Evolutionary conservation across 2,329 filamentous ascomycete species (phyloP).

Genomic region (Botrytis squamosa): DNA sequence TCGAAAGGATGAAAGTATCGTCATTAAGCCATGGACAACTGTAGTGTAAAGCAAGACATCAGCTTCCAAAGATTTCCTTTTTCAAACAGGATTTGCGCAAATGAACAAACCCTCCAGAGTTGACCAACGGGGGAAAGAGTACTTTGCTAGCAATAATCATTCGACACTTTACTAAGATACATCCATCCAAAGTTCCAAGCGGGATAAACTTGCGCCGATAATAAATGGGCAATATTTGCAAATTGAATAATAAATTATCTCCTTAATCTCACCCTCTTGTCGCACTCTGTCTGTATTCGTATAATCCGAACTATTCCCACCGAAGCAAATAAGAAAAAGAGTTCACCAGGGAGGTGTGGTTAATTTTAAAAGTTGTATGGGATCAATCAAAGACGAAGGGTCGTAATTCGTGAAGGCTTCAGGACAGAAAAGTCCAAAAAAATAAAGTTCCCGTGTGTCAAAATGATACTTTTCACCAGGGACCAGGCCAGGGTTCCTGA

Average conservation of each 20-base stretch:
- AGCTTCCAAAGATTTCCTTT: constrained; percentile 2
- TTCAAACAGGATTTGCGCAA: neutral
- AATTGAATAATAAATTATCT: neutral
- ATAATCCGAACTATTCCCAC: neutral
- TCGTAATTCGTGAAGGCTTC: neutral
- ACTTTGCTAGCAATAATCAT: constrained; percentile 10
- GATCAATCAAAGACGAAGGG: neutral
- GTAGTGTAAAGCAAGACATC: constrained; percentile 13
- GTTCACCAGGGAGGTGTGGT: neutral
- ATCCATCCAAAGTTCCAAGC: neutral
- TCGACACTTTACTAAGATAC: constrained; percentile 11
- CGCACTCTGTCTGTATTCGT: neutral
- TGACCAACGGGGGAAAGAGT: neutral
- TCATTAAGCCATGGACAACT: constrained; percentile 1
- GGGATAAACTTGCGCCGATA: neutral
- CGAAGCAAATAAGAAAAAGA: neutral
- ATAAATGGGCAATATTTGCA: neutral
- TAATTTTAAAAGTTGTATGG: neutral
- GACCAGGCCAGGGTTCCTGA: neutral
- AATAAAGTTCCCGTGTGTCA: neutral
- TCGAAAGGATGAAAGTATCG: neutral
- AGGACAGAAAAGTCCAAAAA: neutral
- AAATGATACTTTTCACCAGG: neutral
- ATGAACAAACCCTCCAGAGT: constrained; percentile 5
- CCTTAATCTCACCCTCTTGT: neutral